Conservation (phyloP, 306 rosid genomes). For the Fragaria iinumae region DNA sequence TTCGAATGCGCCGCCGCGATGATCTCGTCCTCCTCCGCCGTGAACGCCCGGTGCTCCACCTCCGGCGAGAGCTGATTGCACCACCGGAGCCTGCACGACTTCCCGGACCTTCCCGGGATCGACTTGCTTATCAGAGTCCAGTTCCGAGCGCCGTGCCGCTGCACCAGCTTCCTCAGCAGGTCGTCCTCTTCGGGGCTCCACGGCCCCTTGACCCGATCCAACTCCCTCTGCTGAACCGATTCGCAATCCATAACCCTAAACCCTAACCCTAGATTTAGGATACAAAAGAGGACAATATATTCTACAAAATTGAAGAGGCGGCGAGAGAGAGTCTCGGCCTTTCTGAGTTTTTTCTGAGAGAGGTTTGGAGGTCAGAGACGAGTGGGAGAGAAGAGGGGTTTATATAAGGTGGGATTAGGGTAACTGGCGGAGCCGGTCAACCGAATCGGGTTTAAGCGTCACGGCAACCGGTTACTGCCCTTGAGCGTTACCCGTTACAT, state of each 20-base stretch:
- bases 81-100: conserved; percentile 65
- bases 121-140: conserved; percentile 49
- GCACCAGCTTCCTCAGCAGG: conserved; percentile 33
- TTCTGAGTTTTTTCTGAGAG: neutral
- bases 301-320: conserved; percentile 1
- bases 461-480: conserved; percentile 32
- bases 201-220: conserved; percentile 52
- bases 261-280: neutral
- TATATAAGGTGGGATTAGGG: conserved; percentile 43
- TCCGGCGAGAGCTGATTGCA: conserved; percentile 66
- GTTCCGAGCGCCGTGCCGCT: conserved; percentile 45
- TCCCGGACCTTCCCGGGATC: conserved; percentile 51
- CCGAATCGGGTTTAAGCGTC: conserved; percentile 33
- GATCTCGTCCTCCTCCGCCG: conserved; percentile 43
- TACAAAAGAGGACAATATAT: neutral
- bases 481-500: conserved; percentile 28
- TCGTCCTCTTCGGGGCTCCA: conserved; percentile 64
- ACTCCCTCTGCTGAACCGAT: conserved; percentile 10
- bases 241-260: neutral
- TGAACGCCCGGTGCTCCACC: conserved; percentile 48
- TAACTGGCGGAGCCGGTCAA: conserved; percentile 44
- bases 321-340: conserved; percentile 7
- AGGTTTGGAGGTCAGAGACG: neutral
- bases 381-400: conserved; percentile 8
- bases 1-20: conserved; percentile 39